phyloP scores from a whole-genome alignment of 495 filamentous ascomycete genomes.

The Aspergillus indologenus region DNA sequence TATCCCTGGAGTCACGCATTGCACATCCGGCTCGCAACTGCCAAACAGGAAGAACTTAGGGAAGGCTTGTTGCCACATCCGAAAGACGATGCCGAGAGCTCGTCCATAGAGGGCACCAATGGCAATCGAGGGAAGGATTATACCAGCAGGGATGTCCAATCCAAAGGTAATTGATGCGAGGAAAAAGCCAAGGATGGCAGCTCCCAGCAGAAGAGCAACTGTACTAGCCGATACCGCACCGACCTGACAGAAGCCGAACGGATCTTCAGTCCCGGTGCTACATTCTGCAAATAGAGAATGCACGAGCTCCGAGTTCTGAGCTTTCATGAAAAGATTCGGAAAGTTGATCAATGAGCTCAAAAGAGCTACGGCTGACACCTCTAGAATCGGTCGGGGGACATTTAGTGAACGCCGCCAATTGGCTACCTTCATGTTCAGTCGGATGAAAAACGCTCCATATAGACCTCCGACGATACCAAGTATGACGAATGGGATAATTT shows the following conservation, averaged over 20 bases:
- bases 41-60: constrained; percentile 74
- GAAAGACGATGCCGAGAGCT: constrained; percentile 81
- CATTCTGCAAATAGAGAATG: constrained; percentile 92
- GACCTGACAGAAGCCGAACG: constrained; percentile 81
- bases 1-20: constrained; percentile 89
- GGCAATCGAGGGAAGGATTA: constrained; percentile 96
- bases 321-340: constrained; percentile 91
- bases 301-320: constrained; percentile 87
- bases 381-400: constrained; percentile 61
- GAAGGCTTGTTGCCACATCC: constrained; percentile 80
- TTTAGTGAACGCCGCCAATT: constrained; percentile 67
- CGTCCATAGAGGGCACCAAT: constrained; percentile 93
- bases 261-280: constrained; percentile 70
- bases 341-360: constrained; percentile 88
- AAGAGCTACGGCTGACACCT: constrained; percentile 71
- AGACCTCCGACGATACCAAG: constrained; percentile 88
- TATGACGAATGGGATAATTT: constrained; percentile 82
- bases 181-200: constrained; percentile 76
- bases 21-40: constrained; percentile 80
- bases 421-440: constrained; percentile 84
- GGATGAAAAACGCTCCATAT: constrained; percentile 93
- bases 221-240: constrained; percentile 68
- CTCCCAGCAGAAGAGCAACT: constrained; percentile 75
- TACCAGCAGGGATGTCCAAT: constrained; percentile 93
- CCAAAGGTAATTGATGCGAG: constrained; percentile 90